Base-by-base conservation (phyloP, 441 rosid species). In the Mallotus japonicus region DNA sequence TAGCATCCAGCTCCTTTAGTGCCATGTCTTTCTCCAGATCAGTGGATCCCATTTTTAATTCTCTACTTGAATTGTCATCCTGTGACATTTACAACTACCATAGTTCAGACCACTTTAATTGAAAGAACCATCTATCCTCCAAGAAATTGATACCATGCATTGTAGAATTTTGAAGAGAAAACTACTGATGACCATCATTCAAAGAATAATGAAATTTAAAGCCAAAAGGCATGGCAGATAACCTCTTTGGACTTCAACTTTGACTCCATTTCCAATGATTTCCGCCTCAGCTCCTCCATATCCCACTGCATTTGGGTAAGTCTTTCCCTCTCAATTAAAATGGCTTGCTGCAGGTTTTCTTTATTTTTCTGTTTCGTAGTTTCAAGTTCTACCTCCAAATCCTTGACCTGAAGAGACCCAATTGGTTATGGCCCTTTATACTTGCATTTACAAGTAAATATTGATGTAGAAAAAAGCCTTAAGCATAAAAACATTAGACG, bases 231-330 rank as follows among this genome's bases (percentile, higher is more conserved):
- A 15, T 32, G n/a, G 73, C 42, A 67, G 71, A 66, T 65, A 68
- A 96, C 99, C 95, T 89, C 92, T 82, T 84, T 82, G 5, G 86
- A 77, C 76, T 91, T 91, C 83, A 93, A 82, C 76, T 88, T 86
- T 88, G 89, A 70, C 80, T 92, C 99, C 93, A 91, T 87, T 85
- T 94, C 94, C 83, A 92, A 77, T 50, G 95, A 87, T 77, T 89
- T 92, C 69, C 84, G 87, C 74, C 85, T 83, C 68, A 94, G 86
- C 77, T 96, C 99, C 82, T 94, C 96, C 92, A 94, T 91, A 77
- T 96, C 99, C 99, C 99, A 96, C 86, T 94, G 99, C 93, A 91
- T 90, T 82, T 92, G 92, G 56, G 93, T 96, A 40, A 86, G 70
- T 77, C 88, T 91, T 83, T 96, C 99, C 77, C 91, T 90, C 84